Base-by-base conservation (phyloP, 176 grass and related monocot species). In the Calamus simplicifolius region DNA sequence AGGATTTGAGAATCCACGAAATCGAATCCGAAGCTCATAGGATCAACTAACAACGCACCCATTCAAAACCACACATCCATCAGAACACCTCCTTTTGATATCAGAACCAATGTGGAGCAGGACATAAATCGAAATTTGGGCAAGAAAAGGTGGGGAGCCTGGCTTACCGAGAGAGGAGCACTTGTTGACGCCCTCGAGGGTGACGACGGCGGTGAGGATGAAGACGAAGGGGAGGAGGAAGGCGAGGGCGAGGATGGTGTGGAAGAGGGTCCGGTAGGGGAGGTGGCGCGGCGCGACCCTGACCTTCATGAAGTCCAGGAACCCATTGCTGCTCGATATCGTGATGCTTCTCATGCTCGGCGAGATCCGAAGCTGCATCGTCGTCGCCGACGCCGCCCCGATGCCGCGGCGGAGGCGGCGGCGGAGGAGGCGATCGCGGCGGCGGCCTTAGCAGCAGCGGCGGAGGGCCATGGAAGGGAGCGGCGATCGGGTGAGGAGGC, bases 331-430 rank as follows among this genome's bases (percentile, higher is more conserved):
- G 78, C 84, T 86, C 61, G 89, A 88, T 83, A 95, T 95, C 75
- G 89, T 95, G 85, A 95, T 88, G 84, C 89, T 88, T 81, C 89
- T 85, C 89, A 95, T 95, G 89, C 89, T 95, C 77, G 89, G 89
- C 71, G 89, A 95, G 89, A 95, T 95, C 89, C 89, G 71, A 84
- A 95, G 89, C 84, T 88, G 89, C 89, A 95, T 95, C 84, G 80
- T 94, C 85, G 28, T 38, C 68, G 38, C 72, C 82, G 53, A 56
- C 71, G 53, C 69, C 66, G 76, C 69, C 76, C 70, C 51, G 74
- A 67, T 74, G 78, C 78, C 78, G 79, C 65, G 83, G 65, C 73
- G 78, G 73, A 54, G 57, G 6, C 5, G 12, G 27, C 16, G 28
- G 28, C 4, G 75, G 78, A 61, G 74, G 76, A 63, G 35, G 35